Conservation (phyloP, 2,329 filamentous ascomycete genomes). For the Diaporthe caulivora region DNA sequence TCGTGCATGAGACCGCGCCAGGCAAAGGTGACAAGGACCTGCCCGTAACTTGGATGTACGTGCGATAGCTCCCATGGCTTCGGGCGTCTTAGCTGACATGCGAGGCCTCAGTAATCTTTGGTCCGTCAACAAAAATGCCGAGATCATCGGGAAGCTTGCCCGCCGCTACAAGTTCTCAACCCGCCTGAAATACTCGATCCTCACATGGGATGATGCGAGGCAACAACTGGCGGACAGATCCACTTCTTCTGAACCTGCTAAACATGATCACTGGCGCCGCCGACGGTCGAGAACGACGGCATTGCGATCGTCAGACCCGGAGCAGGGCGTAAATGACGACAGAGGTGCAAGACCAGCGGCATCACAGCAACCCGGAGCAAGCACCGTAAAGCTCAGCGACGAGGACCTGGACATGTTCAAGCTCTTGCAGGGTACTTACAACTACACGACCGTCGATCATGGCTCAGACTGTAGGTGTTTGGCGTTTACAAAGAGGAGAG, state of each 20-base stretch:
- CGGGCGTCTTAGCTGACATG: constrained; percentile 35
- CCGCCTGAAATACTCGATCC: constrained; percentile 70
- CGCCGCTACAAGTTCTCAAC: constrained; percentile 76
- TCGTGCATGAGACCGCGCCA: constrained; percentile 50
- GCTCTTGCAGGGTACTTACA: constrained; percentile 78
- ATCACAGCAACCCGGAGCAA: background rate
- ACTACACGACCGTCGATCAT: constrained; percentile 80
- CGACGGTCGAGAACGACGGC: constrained; percentile 16
- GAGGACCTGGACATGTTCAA: constrained; percentile 55
- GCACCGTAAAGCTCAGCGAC: background rate
- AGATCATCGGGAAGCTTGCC: constrained; percentile 67
- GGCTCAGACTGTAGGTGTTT: constrained; percentile 68
- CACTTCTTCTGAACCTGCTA: background rate
- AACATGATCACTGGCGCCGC: background rate
- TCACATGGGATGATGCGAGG: constrained; percentile 58
- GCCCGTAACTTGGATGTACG: constrained; percentile 78
- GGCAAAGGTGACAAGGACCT: constrained; percentile 51
- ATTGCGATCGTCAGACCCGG: constrained; percentile 21
- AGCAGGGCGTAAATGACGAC: constrained; percentile 20
- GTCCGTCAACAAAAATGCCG: constrained; percentile 71
- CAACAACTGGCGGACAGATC: constrained; percentile 34
- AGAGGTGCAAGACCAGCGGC: background rate
- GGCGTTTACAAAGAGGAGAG: background rate
- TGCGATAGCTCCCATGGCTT: constrained; percentile 28
- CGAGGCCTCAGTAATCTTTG: constrained; percentile 71